Evolutionary conservation across 305 asterid species (phyloP), one percentile per base, ranked within the genome.

Genomic region (Salvia sclarea): DNA sequence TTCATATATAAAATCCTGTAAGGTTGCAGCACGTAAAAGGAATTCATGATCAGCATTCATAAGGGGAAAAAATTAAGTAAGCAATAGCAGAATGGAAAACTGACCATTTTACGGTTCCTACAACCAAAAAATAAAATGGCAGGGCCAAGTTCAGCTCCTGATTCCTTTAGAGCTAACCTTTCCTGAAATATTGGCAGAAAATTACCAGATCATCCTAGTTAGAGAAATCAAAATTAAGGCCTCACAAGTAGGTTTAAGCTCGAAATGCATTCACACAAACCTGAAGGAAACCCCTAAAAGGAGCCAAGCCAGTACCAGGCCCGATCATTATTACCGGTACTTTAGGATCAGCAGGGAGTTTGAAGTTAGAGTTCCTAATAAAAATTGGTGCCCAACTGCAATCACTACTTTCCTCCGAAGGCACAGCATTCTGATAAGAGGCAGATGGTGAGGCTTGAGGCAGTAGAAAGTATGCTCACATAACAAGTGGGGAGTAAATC

Each of bases 261-360:
- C 5, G 18, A 62, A 56, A 40, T 24, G 43, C 28, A 56, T 47
- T 75, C 65, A 58, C 44, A 67, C 89, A 64, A 79, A 92, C 98
- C 98, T 92, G 98, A 75, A 93, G 95, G 79, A 93, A 93, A 53
- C 98, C 98, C 70, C 98, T 87, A 72, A 92, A 92, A 49, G 98
- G 98, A 75, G 98, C 98, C 79, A 92, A 82, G 67, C 98, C 98
- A 53, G 98, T 92, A 61, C 98, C 98, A 61, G 98, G 98, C 21
- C 98, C 98, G 2, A 92, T 74, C 98, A 92, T 92, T 61, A 89
- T 82, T 43, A 92, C 72, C 2, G 97, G 98, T 37, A 90, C 85
- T 79, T 80, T 82, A 60, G 93, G 73, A 78, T 90, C 96, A 63
- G 91, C 28, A 20, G 98, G 98, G 64, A 90, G 90, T 76, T 81